A percentile compares a stretch with the other conserved stretches of the same genome.
These are phyloP conservation scores for Gynostemma pentaphyllum DNA, from an alignment of 306 rosid species.

Conservation along the genomic window DNA sequence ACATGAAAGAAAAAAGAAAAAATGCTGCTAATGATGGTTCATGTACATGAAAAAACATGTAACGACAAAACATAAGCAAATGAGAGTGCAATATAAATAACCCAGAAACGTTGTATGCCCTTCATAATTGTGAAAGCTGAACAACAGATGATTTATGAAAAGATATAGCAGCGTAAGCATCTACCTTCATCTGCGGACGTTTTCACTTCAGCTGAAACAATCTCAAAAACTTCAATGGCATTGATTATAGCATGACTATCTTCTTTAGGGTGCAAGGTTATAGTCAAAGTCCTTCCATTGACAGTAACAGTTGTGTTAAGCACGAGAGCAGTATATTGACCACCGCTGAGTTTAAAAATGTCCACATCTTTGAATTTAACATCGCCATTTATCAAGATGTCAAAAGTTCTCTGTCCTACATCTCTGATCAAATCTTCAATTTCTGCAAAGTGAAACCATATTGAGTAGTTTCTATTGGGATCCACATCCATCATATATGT, in stretches of 20 bases:
- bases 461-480: conserved; percentile 79
- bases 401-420: conserved; percentile 67
- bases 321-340: conserved; percentile 57
- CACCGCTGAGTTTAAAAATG: conserved; percentile 62
- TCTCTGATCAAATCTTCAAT: conserved; percentile 44
- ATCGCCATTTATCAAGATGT: conserved; percentile 62
- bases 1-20: too few relatives aligned
- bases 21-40: too few relatives aligned
- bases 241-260: conserved; percentile 55
- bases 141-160: background rate
- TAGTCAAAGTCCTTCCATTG: conserved; percentile 66
- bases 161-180: background rate
- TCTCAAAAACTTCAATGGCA: conserved; percentile 82
- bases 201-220: conserved; percentile 50
- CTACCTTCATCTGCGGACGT: conserved; percentile 83
- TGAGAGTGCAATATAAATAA: too few relatives aligned
- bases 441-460: conserved; percentile 95
- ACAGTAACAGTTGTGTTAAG: conserved; percentile 64
- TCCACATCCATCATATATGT: conserved; percentile 67
- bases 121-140: background rate
- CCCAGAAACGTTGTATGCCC: too few relatives aligned
- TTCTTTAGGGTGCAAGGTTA: conserved; percentile 47
- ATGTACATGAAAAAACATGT: too few relatives aligned
- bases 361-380: conserved; percentile 41
- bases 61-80: too few relatives aligned